Base-by-base conservation (phyloP, 768 basidiomycete genomes). In the Phaeotremella skinneri region DNA sequence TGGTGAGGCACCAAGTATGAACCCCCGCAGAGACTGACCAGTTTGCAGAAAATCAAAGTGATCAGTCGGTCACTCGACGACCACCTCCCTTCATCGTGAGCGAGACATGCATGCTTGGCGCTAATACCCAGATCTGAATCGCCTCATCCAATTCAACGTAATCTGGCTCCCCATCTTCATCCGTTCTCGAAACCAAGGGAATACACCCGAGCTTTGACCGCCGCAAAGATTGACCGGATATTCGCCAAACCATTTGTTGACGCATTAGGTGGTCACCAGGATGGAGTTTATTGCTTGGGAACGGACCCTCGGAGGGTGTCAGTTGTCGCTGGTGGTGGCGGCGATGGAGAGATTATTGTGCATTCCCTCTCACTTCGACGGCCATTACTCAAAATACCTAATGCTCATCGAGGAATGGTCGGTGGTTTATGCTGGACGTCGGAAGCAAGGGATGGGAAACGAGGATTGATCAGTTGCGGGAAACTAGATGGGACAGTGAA, bases 231-330 rank as follows among this genome's bases (percentile, higher is more conserved):
- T 83, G 94, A 97, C 52, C 82, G 90, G 58, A 90, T 99, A 79
- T 97, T 98, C 73, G 87, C 96, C n/a, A 97, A 96, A 69, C 96
- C 96, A 0, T 98, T 98, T 69, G 81, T 99, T 16, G 90, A 84
- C 34, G 83, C 85, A 52, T 75, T 99, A 49, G 93, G 96, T 60
- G 96, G 96, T 1, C 96, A 98, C 76, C 81, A 88, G 37, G 93
- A 97, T 74, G 91, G 91, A 17, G 87, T 97, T n/a, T 93, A 96
- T 78, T 84, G 85, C 20, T 79, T 97, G 58, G 83, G 83, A 16
- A 85, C 84, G 66, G 80, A 81, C 61, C 85, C 86, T 20, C 84
- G 85, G 17, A 84, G 87, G 1, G 79, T 96, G 23, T 85, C 85
- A 17, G 82, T 85, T 26, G 82, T 97, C 20, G 93, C 90, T 0